Evolutionary conservation across 139 green algal genomes (phyloP), one percentile per base, ranked within the genome.

Genomic region (Ulvella scutata): DNA sequence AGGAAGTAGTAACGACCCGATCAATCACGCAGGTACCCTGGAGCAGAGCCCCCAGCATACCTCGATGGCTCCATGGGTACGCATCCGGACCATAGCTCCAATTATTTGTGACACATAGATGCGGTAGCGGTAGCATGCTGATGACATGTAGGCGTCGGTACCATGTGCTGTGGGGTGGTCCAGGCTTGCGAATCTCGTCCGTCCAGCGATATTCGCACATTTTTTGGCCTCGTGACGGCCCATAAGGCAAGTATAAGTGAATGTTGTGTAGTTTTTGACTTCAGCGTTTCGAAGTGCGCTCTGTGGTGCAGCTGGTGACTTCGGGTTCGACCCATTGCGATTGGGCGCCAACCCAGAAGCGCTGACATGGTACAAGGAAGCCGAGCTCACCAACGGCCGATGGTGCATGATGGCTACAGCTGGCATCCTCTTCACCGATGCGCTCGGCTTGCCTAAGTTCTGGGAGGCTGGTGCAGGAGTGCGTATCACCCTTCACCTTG

Each of bases 341-440:
- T 26, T 67, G 9, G 51, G 51, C 51, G 33, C 33, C 72, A 67
- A 1, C 35, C 35, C 10, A 4, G 34, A 51, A 20, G 38, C 17
- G 26, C 44, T 74, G 3, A 34, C 75, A 43, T 83, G 90, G 88
- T 94, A 88, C 40, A 78, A 74, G 28, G 91, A 96, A 85, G 92
- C 79, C 36, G 92, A 97, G 85, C 87, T 89, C 80, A 92, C 80
- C 82, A 97, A 97, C 76, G 92, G 86, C 75, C 84, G 92, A 51
- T 95, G 87, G 89, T 91, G 91, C 37, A 97, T 97, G 92, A 81
- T 85, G 44, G 92, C 88, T n/a, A 86, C 91, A 23, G 80, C 81
- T 4, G 89, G 89, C 62, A 91, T 93, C 75, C 83, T 95, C 39
- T 85, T 85, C 80, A 82, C 80, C 23, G 88, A 93, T 78, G 61